A percentile compares a stretch with the other conserved stretches of the same genome.
Conservation (phyloP, 1,139 yeast species). For the Yamadazyma membranifaciens region DNA sequence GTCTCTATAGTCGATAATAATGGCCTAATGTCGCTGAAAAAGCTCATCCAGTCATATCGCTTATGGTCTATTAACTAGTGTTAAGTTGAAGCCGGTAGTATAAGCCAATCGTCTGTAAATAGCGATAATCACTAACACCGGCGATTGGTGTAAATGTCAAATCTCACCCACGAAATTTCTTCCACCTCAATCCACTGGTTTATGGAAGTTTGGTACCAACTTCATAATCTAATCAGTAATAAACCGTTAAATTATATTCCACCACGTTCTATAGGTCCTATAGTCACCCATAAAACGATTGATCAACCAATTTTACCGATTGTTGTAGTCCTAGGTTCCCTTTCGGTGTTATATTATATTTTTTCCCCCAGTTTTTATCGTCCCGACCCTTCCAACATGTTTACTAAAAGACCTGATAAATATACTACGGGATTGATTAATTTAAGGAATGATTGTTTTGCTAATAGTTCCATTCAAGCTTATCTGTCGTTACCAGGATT, state of each 20-base stretch:
- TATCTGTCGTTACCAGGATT: slow-evolving; percentile 67
- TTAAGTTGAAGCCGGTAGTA: too few relatives aligned
- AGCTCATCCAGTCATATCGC: too few relatives aligned
- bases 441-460: slow-evolving; percentile 86
- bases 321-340: not conserved
- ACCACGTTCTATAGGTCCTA: not conserved
- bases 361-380: not conserved
- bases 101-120: too few relatives aligned
- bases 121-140: not conserved
- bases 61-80: too few relatives aligned
- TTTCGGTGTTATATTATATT: not conserved
- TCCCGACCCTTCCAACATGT: slow-evolving; percentile 24
- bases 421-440: slow-evolving; percentile 82
- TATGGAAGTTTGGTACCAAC: slow-evolving; percentile 12
- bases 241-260: slow-evolving; percentile 5
- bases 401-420: slow-evolving; percentile 63
- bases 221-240: slow-evolving; percentile 10
- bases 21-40: too few relatives aligned
- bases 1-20: too few relatives aligned
- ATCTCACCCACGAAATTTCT: slow-evolving; percentile 2
- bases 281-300: not conserved
- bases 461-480: slow-evolving; percentile 88
- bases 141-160: not conserved
- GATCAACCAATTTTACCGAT: not conserved
- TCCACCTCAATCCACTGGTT: slow-evolving; percentile 2